Evolutionary conservation across 345 rosid genomes (phyloP), one percentile per base, ranked within the genome.

Genomic region (Cochlearia excelsa): DNA sequence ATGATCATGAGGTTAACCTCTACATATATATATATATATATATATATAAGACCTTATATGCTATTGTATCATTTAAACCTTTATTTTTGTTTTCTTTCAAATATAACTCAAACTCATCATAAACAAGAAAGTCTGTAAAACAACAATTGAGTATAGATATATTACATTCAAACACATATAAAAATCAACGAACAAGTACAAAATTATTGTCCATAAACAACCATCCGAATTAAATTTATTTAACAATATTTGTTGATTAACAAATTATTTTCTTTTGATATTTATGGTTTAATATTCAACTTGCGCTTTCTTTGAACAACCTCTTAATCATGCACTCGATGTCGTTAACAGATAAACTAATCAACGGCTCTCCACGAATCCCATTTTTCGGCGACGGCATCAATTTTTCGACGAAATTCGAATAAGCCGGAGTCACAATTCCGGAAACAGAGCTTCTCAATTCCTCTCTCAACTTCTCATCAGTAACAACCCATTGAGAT

Each of bases 391-490:
- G 84, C 23, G 54, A 51, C 41, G 44, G 76, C 72, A 74, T 86
- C 58, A 80, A 69, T 63, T 67, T 77, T 31, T 31, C 73, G 10
- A 80, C 44, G 43, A 81, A 83, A 44, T 65, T 78, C 23, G 49
- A 52, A 57, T 85, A 87, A 4, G 83, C 78, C 3, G 95, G 93
- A 66, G 72, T 66, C 70, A 90, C 40, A 48, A 63, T 51, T 34
- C 72, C 81, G 54, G 76, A 46, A 41, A 78, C 59, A 0, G 87
- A 75, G 30, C 62, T 68, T 72, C 79, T 77, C 59, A 83, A 9
- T 39, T 87, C 95, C 43, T 80, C 84, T 63, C 81, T 79, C 54
- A 78, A 70, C 59, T 81, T 80, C 60, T 72, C 83, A 67, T 90
- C 91, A 16, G 52, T 61, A 8, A 85, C 64, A 45, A 78, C 58